These are phyloP conservation scores for Entomortierella parvispora DNA, from an alignment of 192 early-diverging fungal species.

Conservation along the genomic window DNA sequence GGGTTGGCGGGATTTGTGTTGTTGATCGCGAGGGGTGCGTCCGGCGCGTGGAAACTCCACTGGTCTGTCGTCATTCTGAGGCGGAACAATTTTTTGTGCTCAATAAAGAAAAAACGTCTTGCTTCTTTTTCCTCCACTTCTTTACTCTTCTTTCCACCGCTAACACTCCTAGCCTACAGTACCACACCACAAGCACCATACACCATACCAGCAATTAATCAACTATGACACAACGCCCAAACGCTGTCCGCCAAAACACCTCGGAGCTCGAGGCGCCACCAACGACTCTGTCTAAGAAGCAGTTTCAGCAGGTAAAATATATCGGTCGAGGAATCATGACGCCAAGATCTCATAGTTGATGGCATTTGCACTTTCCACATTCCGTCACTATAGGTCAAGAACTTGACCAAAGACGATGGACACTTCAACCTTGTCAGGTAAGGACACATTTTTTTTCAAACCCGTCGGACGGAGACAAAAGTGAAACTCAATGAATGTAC, in stretches of 20 bases:
- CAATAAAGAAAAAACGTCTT: not conserved
- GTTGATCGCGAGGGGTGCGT: no score
- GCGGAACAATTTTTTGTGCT: not conserved
- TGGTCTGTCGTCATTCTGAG: not conserved
- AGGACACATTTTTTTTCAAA: not conserved
- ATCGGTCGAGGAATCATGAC: not conserved
- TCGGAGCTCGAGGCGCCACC: conserved; percentile 43
- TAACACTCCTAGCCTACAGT: not conserved
- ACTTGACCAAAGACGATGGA: conserved; percentile 47
- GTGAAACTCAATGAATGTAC: not conserved
- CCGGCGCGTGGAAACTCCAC: no score
- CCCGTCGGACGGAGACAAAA: no score
- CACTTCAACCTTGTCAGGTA: conserved; percentile 54
- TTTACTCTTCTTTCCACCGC: not conserved
- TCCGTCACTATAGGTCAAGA: conserved; percentile 28
- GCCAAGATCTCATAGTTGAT: not conserved
- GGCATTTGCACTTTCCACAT: not conserved
- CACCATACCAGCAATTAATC: not conserved
- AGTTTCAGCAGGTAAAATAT: conserved; percentile 43
- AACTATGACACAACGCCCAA: conserved; percentile 46
- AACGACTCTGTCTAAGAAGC: conserved; percentile 40
- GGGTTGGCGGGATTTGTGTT: no score
- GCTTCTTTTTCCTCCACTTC: not conserved
- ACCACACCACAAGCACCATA: not conserved
- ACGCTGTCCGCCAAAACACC: conserved; percentile 23